Evolutionary conservation across 2,329 filamentous ascomycete genomes (phyloP).

Genomic region (Lasiodiplodia hormozganensis): DNA sequence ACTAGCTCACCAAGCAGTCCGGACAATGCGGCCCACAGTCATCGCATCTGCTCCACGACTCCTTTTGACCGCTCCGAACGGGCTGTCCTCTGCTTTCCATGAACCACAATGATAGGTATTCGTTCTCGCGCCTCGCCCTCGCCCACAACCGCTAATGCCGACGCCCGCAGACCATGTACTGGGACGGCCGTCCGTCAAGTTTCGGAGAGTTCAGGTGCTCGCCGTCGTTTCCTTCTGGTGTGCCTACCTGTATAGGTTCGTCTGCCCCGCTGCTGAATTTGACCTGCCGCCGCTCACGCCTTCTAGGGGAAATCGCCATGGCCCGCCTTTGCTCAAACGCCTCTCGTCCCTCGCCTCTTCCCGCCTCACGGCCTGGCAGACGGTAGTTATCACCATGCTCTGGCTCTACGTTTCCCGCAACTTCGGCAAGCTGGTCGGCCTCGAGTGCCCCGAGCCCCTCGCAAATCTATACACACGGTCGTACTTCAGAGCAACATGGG

Average conservation of each 20-base stretch:
- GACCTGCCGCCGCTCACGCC: slow-evolving; percentile 32
- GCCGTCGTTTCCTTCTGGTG: slow-evolving; percentile 93
- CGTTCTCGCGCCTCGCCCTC: neutral
- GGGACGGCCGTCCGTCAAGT: slow-evolving; percentile 87
- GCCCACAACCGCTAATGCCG: slow-evolving; percentile 13
- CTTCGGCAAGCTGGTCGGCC: slow-evolving; percentile 87
- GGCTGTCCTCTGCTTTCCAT: neutral
- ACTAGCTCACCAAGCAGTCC: neutral
- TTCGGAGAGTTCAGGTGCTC: slow-evolving; percentile 90
- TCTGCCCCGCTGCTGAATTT: slow-evolving; percentile 12
- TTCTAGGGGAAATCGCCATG: slow-evolving; percentile 80
- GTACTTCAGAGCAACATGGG: slow-evolving; percentile 97
- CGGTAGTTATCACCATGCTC: slow-evolving; percentile 82
- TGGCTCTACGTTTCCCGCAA: slow-evolving; percentile 92
- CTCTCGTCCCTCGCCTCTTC: slow-evolving; percentile 75
- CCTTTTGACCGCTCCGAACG: neutral
- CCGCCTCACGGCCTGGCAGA: slow-evolving; percentile 86
- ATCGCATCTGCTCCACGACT: slow-evolving; percentile 14
- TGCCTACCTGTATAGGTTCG: slow-evolving; percentile 77
- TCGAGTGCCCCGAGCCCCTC: slow-evolving; percentile 91
- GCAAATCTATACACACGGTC: slow-evolving; percentile 91
- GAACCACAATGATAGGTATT: slow-evolving; percentile 40
- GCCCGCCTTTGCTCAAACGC: slow-evolving; percentile 75
- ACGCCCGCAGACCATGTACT: slow-evolving; percentile 77
- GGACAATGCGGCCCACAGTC: slow-evolving; percentile 7